Base-by-base conservation (phyloP, 768 basidiomycete genomes). In the Mrakia blollopis region DNA sequence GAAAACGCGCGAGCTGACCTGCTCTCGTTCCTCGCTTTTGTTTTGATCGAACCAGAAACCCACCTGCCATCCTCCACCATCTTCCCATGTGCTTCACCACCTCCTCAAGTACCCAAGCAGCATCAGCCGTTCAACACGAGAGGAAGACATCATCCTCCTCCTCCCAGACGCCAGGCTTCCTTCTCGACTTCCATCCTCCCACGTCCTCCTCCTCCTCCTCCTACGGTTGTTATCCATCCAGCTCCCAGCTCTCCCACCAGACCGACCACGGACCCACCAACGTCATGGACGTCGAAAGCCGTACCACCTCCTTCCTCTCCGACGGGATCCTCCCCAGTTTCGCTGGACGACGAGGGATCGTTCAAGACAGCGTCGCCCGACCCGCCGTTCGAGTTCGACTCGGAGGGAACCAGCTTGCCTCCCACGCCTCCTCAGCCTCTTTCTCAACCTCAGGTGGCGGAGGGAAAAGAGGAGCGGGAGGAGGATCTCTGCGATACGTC, bases 11-110 rank as follows among this genome's bases (percentile, higher is more conserved):
- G n/a, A 35, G 30, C 61, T 62, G 61, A 62, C 61, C 28, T 16
- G 30, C 32, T 28, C 32, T 28, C 14, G 52, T 62, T 16, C 61
- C 25, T 35, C 32, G n/a, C 9, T 62, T 16, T 30, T 8, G 6
- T 30, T 35, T 30, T 8, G 6, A 11, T 35, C 30, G 28, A n/a
- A 5, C 30, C 61, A 62, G 61, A 62, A 28, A 62, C 61, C 61
- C 61, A 62, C 61, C 61, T 62, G 10, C 61, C 61, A 16, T n/a
- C 61, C 14, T 28, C 61, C 30, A 62, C 61, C 25, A 62, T 62
- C 30, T 62, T 62, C 61, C 61, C 61, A 16, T 62, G 61, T 16
- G 61, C 61, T 35, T 62, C 61, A 32, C 61, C 61, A 11, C 61
- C 61, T 62, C 61, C 61, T 28, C 61, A 28, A 18, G 30, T 28